These are phyloP conservation scores for Lantana camara DNA, from an alignment of 257 asterid species.

Conservation along the genomic window DNA sequence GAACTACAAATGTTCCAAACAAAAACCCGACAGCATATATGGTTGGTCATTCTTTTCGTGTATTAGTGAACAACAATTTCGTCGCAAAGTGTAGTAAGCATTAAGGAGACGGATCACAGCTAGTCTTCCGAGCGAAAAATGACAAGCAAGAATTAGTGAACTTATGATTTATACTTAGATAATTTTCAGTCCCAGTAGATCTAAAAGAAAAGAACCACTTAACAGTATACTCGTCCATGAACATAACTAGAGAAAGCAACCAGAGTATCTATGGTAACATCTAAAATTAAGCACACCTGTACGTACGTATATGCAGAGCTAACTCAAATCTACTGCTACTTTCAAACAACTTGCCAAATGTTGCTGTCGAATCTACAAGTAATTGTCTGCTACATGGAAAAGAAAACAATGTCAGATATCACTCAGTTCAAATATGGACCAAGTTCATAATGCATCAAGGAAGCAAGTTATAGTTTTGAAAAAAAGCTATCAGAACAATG, in stretches of 20 bases:
- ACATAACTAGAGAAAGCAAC: slow-evolving; percentile 10
- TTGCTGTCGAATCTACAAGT: slow-evolving; percentile 36
- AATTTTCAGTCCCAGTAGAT: background rate
- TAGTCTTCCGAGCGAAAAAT: background rate
- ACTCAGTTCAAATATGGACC: background rate
- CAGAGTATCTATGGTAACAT: slow-evolving; percentile 22
- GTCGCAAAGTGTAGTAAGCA: too few species aligned
- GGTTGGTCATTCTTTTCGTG: too few species aligned
- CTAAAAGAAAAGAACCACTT: slow-evolving; percentile 22
- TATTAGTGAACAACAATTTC: too few species aligned
- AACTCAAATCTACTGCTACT: slow-evolving; percentile 30
- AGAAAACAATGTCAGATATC: background rate
- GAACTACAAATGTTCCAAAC: too few species aligned
- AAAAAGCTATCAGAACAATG: background rate
- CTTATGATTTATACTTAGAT: background rate
- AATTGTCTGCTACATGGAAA: slow-evolving; percentile 37
- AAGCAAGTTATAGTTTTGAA: background rate
- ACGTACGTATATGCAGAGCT: slow-evolving; percentile 41
- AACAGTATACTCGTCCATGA: slow-evolving; percentile 27
- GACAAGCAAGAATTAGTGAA: background rate
- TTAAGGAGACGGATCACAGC: too few species aligned
- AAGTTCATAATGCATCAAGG: background rate
- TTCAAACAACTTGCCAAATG: slow-evolving; percentile 31
- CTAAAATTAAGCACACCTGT: slow-evolving; percentile 41
- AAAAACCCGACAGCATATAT: too few species aligned